Base-by-base conservation (phyloP, 805 yeast species). In the Wickerhamiella nectarea region DNA sequence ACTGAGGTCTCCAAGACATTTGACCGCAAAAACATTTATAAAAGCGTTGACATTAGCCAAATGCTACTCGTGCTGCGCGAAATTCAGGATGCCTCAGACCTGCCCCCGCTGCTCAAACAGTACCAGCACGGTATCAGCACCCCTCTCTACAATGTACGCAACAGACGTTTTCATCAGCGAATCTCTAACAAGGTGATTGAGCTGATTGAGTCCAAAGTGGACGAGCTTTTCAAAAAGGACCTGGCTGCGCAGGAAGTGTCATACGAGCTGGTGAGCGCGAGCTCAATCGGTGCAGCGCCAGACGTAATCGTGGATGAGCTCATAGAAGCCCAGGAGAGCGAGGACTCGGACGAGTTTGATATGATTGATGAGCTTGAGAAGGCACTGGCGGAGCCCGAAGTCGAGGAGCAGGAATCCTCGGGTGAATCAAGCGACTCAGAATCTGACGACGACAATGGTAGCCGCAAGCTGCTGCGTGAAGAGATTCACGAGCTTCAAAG, bases 1-100 rank as follows among this genome's bases (percentile, higher is more conserved):
- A 72, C 83, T 8, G 98, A 91, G 58, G 75, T 82, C 6, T 84
- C 80, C 59, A 91, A 91, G 61, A 78, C 95, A 4, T 74, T 87
- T 19, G 98, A 91, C 59, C 74, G 76, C 55, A 89, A 89, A 59
- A 91, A 85, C 56, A 72, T 91, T 20, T 79, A 80, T 65, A 91
- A 91, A 56, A 76, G 93, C 0, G 69, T 84, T 26, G 97, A 91
- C 59, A 68, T 89, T 6, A 75, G 81, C 44, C 96, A 91, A 61
- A 82, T 91, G 66, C 64, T 91, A 41, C 62, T 87, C 5, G 89
- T 89, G 6, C 68, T 85, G 6, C 76, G 74, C 45, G 65, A 69
- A 12, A 64, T 76, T 5, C 66, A 65, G 11, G 53, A 58, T n/a
- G 76, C 74, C 18, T 65, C 69, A 7, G 68, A 67, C 40, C 60